phyloP scores from a whole-genome alignment of 1,139 yeast species.

The Debaryomyces udenii region DNA sequence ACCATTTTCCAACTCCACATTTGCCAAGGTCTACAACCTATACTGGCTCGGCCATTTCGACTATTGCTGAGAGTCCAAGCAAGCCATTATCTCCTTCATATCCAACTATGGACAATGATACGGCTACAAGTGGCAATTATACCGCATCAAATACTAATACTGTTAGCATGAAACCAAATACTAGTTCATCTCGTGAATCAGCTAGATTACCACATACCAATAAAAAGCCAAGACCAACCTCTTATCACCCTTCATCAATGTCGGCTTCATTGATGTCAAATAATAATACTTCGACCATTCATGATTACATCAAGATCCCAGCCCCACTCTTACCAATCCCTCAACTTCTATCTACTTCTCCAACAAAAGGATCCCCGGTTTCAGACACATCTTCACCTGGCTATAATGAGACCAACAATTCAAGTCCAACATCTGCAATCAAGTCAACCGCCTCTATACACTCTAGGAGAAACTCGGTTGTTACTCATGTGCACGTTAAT shows the following conservation, averaged over 20 bases:
- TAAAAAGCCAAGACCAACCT: constrained; percentile 76
- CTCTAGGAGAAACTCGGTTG: constrained; percentile 46
- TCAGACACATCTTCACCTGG: constrained; percentile 18
- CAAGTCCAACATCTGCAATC: constrained; percentile 18
- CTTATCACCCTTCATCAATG: constrained; percentile 70
- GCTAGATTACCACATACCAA: constrained; percentile 44
- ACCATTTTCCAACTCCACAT: constrained; percentile 22
- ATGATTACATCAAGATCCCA: constrained; percentile 39
- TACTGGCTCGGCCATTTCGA: constrained; percentile 43
- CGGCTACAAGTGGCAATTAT: background rate
- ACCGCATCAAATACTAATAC: constrained; percentile 2
- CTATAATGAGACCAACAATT: constrained; percentile 10
- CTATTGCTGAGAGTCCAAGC: constrained; percentile 52
- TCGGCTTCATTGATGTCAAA: constrained; percentile 34
- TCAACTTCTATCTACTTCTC: constrained; percentile 42
- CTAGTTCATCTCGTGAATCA: constrained; percentile 22
- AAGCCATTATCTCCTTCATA: constrained; percentile 16
- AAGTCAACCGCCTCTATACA: constrained; percentile 17
- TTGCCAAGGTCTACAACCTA: constrained; percentile 47
- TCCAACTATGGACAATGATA: constrained; percentile 14
- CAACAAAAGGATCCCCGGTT: constrained; percentile 31
- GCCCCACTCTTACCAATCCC: constrained; percentile 34
- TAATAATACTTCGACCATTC: constrained; percentile 22
- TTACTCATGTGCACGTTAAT: constrained; percentile 51
- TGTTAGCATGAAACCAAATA: constrained; percentile 10